Evolutionary conservation across 2,329 filamentous ascomycete genomes (phyloP).

Genomic region (Fusarium zealandicum): DNA sequence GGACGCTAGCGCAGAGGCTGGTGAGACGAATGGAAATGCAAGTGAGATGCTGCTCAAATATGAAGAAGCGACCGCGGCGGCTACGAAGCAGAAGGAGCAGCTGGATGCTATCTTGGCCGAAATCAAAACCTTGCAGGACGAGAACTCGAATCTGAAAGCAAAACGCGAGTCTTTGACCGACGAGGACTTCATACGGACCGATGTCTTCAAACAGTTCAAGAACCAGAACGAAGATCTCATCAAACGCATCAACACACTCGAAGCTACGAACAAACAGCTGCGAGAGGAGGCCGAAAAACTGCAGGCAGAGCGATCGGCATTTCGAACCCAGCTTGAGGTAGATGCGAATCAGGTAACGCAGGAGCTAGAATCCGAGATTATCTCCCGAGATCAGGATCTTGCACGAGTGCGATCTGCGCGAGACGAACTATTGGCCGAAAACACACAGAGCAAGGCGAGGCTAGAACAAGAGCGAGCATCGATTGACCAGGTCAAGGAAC

Average conservation of each 20-base stretch:
- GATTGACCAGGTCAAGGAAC: constrained; percentile 77
- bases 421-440: constrained; percentile 85
- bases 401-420: constrained; percentile 83
- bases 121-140: constrained; percentile 75
- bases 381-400: constrained; percentile 82
- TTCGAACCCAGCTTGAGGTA: constrained; percentile 80
- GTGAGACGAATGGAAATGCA: constrained; percentile 62
- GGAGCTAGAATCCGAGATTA: constrained; percentile 83
- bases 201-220: constrained; percentile 92
- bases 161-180: constrained; percentile 79
- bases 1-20: constrained; percentile 58
- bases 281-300: constrained; percentile 85
- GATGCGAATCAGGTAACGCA: constrained; percentile 76
- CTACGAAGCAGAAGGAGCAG: constrained; percentile 87
- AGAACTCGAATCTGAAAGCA: constrained; percentile 76
- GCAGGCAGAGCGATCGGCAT: constrained; percentile 83
- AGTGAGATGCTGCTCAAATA: constrained; percentile 78
- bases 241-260: constrained; percentile 88
- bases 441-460: constrained; percentile 77
- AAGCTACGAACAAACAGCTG: constrained; percentile 85
- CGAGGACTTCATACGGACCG: constrained; percentile 91
- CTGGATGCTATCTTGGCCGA: constrained; percentile 80
- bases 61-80: constrained; percentile 77
- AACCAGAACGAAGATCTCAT: constrained; percentile 91
- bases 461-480: constrained; percentile 79